A percentile compares a stretch with the other conserved stretches of the same genome.
Conservation (phyloP, 306 rosid species). For the Acacia confusa region DNA sequence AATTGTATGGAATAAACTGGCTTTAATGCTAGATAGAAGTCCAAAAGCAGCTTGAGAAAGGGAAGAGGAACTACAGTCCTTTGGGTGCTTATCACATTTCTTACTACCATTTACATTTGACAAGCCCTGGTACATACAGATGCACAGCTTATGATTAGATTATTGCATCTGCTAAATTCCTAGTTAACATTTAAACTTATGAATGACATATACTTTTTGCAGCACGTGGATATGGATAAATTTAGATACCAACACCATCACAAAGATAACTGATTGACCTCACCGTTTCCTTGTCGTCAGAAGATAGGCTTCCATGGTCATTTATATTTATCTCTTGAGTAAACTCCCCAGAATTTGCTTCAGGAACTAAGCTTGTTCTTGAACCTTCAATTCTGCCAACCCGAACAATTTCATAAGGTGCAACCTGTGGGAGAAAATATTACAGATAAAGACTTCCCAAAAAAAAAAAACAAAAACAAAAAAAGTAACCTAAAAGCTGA, state of each 20-base stretch:
- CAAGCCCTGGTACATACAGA: slow-evolving; percentile 50
- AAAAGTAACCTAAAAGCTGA: neutral
- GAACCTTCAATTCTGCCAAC: slow-evolving; percentile 64
- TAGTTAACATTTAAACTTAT: neutral
- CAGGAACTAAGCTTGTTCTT: slow-evolving; percentile 39
- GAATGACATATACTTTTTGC: neutral
- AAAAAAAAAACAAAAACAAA: neutral
- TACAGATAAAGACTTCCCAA: neutral
- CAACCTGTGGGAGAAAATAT: slow-evolving; percentile 53
- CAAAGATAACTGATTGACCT: neutral
- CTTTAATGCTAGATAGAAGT: slow-evolving; percentile 59
- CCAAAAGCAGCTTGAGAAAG: slow-evolving; percentile 75
- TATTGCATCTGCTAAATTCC: slow-evolving; percentile 14
- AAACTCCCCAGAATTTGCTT: slow-evolving; percentile 53
- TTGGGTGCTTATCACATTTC: slow-evolving; percentile 39
- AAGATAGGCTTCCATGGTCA: slow-evolving; percentile 45
- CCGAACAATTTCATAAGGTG: slow-evolving; percentile 71
- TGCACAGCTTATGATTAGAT: slow-evolving; percentile 28
- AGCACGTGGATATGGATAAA: neutral
- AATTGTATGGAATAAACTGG: slow-evolving; percentile 55
- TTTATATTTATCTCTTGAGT: slow-evolving; percentile 45
- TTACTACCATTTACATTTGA: slow-evolving; percentile 34
- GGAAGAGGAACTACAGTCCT: slow-evolving; percentile 61
- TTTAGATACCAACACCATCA: neutral
- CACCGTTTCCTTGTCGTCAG: slow-evolving; percentile 57